A percentile compares a stretch with the other conserved stretches of the same genome.
Evolutionary conservation across 1,284 basidiomycete species (phyloP).

Genomic region (Cutaneotrichosporon mucoides): DNA sequence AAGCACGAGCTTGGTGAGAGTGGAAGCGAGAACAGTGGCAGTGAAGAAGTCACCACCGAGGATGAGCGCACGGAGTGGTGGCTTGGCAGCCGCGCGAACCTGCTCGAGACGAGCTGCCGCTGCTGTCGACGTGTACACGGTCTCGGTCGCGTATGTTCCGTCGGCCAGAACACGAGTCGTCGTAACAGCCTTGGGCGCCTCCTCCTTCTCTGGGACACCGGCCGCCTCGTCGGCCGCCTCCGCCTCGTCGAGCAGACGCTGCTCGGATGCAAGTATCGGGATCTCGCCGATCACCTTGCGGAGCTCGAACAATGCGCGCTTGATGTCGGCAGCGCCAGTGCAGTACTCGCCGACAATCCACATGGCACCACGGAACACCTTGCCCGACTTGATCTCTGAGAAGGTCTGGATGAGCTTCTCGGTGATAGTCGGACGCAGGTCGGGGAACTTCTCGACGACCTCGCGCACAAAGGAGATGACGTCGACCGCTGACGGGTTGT

Average conservation of each 20-base stretch:
- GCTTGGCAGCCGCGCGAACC: slow-evolving; percentile 81
- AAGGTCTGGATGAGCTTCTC: slow-evolving; percentile 82
- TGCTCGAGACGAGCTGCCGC: slow-evolving; percentile 67
- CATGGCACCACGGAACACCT: slow-evolving; percentile 92
- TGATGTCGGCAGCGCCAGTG: slow-evolving; percentile 62
- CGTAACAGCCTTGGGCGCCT: slow-evolving; percentile 51
- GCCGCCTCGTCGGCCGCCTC: slow-evolving; percentile 54
- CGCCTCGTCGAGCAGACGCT: slow-evolving; percentile 71
- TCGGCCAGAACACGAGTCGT: slow-evolving; percentile 76
- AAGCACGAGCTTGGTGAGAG: slow-evolving; percentile 87
- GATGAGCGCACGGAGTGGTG: slow-evolving; percentile 83
- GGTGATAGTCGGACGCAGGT: slow-evolving; percentile 76
- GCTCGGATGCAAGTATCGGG: slow-evolving; percentile 88
- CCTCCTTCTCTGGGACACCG: slow-evolving; percentile 34
- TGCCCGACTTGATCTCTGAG: slow-evolving; percentile 88
- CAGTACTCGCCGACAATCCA: slow-evolving; percentile 99
- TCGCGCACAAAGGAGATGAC: slow-evolving; percentile 95
- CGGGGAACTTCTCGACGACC: slow-evolving; percentile 97
- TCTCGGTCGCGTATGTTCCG: slow-evolving; percentile 97
- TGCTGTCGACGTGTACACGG: slow-evolving; percentile 71
- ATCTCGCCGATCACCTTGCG: slow-evolving; percentile 90
- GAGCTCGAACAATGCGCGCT: slow-evolving; percentile 71
- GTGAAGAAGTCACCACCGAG: slow-evolving; percentile 98
- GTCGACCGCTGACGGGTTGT: slow-evolving; percentile 90
- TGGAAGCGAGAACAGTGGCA: slow-evolving; percentile 79